Evolutionary conservation across 177 flowering plant genomes (phyloP).

Genomic region (Vitis hybrid): DNA sequence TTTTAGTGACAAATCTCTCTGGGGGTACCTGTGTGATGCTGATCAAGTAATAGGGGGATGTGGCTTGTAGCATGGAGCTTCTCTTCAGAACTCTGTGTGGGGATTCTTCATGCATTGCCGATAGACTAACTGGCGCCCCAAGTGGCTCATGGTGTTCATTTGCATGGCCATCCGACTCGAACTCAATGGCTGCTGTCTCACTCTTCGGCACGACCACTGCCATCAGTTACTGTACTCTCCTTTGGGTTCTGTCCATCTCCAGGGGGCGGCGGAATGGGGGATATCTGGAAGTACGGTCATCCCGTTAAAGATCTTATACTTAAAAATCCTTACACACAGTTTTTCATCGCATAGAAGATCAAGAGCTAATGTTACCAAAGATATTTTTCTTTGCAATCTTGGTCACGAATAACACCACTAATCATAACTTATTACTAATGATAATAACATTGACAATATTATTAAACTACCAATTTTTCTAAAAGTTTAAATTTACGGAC

Average conservation of each 20-base stretch:
- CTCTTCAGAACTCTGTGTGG: slow-evolving; percentile 14
- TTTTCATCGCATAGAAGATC: no score
- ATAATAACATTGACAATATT: no score
- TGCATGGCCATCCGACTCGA: slow-evolving; percentile 32
- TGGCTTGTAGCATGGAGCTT: slow-evolving; percentile 7
- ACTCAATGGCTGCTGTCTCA: slow-evolving; percentile 32
- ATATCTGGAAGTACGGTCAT: no score
- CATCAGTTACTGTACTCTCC: slow-evolving; percentile 23
- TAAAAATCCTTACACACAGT: no score
- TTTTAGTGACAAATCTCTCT: no score
- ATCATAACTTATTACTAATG: no score
- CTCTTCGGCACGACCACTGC: slow-evolving; percentile 31
- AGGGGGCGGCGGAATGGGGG: slow-evolving; percentile 18
- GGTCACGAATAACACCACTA: no score
- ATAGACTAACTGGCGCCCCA: slow-evolving; percentile 12
- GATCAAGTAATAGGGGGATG: slow-evolving; percentile 27
- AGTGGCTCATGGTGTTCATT: slow-evolving; percentile 33
- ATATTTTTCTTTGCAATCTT: no score
- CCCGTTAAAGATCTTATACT: no score
- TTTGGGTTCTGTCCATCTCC: slow-evolving; percentile 29
- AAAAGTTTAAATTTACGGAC: no score
- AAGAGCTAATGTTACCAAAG: no score
- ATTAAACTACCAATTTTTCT: no score
- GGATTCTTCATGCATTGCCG: not conserved
- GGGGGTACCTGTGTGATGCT: slow-evolving; percentile 37